phyloP scores from a whole-genome alignment of 1,284 basidiomycete species.

The Afroboletus lepidellus region DNA sequence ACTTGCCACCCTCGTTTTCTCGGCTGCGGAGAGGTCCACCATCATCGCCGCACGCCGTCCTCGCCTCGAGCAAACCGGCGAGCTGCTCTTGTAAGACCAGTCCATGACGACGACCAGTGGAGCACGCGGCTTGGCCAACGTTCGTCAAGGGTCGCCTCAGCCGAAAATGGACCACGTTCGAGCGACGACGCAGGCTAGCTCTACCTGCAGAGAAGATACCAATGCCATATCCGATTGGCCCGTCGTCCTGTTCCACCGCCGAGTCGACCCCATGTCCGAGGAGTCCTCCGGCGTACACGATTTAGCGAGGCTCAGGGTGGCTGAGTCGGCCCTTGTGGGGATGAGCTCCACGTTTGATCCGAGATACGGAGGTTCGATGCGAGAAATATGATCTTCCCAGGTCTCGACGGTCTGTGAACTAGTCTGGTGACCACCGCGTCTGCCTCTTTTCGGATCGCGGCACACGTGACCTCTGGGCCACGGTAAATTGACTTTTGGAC shows the following conservation, averaged over 20 bases:
- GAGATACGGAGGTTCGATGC: too few relatives aligned
- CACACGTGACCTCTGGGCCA: too few relatives aligned
- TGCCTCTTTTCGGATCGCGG: too few relatives aligned
- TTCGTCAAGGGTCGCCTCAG: neutral
- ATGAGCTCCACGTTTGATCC: too few relatives aligned
- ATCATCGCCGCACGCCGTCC: neutral
- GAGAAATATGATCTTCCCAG: too few relatives aligned
- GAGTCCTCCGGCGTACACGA: neutral
- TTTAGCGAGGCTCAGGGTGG: too few relatives aligned
- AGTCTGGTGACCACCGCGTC: too few relatives aligned
- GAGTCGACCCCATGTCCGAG: conserved; percentile 3
- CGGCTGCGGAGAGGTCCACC: neutral
- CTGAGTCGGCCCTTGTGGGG: too few relatives aligned
- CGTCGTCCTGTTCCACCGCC: neutral
- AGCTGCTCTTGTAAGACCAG: too few relatives aligned
- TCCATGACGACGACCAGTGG: too few relatives aligned
- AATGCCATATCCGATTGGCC: conserved; percentile 11
- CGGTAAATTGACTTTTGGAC: too few relatives aligned
- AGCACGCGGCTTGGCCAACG: neutral
- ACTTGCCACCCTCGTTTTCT: neutral
- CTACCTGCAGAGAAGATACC: conserved; percentile 7
- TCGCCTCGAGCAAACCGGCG: neutral
- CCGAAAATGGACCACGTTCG: neutral
- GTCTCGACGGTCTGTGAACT: too few relatives aligned
- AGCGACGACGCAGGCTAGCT: neutral